phyloP scores from a whole-genome alignment of 2,329 filamentous ascomycete genomes.

The Eutypa lata region DNA sequence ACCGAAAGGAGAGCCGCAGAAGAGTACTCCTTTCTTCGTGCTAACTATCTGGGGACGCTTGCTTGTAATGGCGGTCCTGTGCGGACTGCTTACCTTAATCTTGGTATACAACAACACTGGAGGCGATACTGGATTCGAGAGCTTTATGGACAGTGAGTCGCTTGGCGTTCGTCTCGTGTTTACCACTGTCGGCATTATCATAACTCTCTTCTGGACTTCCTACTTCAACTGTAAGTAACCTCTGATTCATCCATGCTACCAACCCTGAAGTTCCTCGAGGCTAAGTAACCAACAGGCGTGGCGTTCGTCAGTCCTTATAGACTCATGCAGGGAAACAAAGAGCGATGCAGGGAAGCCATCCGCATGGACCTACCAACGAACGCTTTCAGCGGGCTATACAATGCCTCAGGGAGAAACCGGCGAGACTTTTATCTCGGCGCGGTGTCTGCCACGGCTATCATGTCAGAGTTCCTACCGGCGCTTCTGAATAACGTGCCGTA shows the following conservation, averaged over 20 bases:
- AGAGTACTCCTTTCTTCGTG: slow-evolving; percentile 22
- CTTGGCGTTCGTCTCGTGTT: slow-evolving; percentile 29
- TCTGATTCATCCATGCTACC: background rate
- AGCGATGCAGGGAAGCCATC: slow-evolving; percentile 23
- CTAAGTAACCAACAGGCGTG: slow-evolving; percentile 35
- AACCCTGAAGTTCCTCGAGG: no score
- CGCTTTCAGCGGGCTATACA: slow-evolving; percentile 38
- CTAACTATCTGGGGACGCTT: slow-evolving; percentile 35
- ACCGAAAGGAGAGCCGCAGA: background rate
- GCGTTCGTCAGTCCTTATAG: slow-evolving; percentile 38
- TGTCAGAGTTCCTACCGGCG: slow-evolving; percentile 45
- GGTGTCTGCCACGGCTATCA: slow-evolving; percentile 36
- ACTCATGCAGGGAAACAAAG: slow-evolving; percentile 23
- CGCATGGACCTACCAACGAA: slow-evolving; percentile 36
- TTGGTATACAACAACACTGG: slow-evolving; percentile 24
- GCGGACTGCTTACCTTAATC: slow-evolving; percentile 17
- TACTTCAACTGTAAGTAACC: slow-evolving; percentile 18
- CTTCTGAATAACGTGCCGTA: slow-evolving; percentile 46
- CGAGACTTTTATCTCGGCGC: slow-evolving; percentile 32
- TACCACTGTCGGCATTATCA: slow-evolving; percentile 24
- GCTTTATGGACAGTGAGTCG: slow-evolving; percentile 26
- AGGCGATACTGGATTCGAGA: slow-evolving; percentile 22
- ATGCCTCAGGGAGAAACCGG: slow-evolving; percentile 21
- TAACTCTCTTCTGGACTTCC: slow-evolving; percentile 25
- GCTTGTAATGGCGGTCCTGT: slow-evolving; percentile 22